Conservation (phyloP, 805 yeast species). For the Wilhelminamyces savonicus region DNA sequence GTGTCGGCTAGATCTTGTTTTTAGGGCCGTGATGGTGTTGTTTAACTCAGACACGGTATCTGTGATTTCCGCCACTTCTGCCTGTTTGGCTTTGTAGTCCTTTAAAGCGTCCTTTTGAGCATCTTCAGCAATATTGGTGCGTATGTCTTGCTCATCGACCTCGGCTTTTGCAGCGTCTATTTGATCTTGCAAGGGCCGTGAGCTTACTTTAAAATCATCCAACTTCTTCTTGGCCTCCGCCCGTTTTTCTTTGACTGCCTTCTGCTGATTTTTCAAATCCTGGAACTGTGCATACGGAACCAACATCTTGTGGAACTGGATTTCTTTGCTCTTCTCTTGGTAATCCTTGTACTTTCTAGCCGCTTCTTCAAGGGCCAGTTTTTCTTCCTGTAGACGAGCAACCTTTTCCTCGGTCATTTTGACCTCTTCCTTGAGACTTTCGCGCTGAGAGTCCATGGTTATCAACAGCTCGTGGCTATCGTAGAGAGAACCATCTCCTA, state of each 20-base stretch:
- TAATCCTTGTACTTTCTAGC: constrained; percentile 43
- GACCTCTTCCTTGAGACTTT: constrained; percentile 19
- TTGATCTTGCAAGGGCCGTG: constrained; percentile 16
- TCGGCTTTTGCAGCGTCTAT: too few relatives aligned
- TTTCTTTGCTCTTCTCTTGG: constrained; percentile 37
- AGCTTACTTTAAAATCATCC: constrained; percentile 15
- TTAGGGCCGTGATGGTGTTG: too few relatives aligned
- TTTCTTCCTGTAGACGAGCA: constrained; percentile 26
- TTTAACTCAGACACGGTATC: too few relatives aligned
- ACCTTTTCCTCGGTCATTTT: constrained; percentile 22
- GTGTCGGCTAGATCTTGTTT: background rate
- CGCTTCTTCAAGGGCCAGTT: constrained; percentile 35
- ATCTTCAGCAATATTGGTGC: too few relatives aligned
- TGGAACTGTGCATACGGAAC: constrained; percentile 36
- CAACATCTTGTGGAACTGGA: constrained; percentile 29
- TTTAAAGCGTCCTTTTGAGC: too few relatives aligned
- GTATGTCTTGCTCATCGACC: too few relatives aligned
- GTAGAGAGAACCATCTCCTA: constrained; percentile 55
- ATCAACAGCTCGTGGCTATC: constrained; percentile 53
- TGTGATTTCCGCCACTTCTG: too few relatives aligned
- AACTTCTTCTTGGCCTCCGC: constrained; percentile 29
- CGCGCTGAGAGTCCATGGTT: constrained; percentile 38
- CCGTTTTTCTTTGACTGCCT: constrained; percentile 26
- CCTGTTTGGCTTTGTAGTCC: too few relatives aligned
- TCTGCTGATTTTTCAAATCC: constrained; percentile 28